Evolutionary conservation across 305 asterid species (phyloP).

Genomic region (Plantago coronopus): DNA sequence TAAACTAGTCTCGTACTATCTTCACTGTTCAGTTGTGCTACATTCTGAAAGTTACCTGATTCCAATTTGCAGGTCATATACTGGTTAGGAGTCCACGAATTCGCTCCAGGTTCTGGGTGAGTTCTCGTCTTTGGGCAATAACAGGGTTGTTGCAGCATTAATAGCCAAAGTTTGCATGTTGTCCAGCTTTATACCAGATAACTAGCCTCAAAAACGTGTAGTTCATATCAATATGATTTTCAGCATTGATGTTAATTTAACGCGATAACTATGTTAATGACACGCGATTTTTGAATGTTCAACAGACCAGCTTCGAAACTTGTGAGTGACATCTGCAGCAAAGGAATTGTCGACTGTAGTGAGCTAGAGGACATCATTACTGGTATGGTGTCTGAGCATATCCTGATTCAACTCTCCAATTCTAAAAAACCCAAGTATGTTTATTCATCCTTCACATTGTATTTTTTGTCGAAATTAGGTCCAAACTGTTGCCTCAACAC

Average conservation of each 20-base stretch:
- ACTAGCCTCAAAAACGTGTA: no score
- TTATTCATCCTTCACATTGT: neutral
- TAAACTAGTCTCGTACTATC: neutral
- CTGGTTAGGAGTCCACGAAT: conserved; percentile 61
- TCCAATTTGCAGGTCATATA: conserved; percentile 36
- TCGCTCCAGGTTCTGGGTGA: conserved; percentile 52
- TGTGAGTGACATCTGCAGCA: conserved; percentile 48
- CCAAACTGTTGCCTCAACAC: conserved; percentile 69
- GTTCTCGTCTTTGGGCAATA: neutral
- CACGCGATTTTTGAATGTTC: neutral
- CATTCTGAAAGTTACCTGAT: neutral
- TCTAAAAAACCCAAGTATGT: neutral
- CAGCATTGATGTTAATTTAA: conserved; percentile 3
- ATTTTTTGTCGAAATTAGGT: conserved; percentile 28
- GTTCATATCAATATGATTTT: neutral
- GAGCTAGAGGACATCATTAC: conserved; percentile 38
- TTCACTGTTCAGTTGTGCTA: neutral
- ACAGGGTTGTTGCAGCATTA: no score
- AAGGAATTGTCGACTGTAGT: conserved; percentile 38
- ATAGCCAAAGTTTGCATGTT: no score
- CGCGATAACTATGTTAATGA: no score
- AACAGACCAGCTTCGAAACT: conserved; percentile 49
- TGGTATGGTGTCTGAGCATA: conserved; percentile 36
- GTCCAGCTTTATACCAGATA: no score
- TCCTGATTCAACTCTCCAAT: neutral